These are phyloP conservation scores for Chalciporus sp. DNA, from an alignment of 1,284 basidiomycete genomes.

Conservation along the genomic window DNA sequence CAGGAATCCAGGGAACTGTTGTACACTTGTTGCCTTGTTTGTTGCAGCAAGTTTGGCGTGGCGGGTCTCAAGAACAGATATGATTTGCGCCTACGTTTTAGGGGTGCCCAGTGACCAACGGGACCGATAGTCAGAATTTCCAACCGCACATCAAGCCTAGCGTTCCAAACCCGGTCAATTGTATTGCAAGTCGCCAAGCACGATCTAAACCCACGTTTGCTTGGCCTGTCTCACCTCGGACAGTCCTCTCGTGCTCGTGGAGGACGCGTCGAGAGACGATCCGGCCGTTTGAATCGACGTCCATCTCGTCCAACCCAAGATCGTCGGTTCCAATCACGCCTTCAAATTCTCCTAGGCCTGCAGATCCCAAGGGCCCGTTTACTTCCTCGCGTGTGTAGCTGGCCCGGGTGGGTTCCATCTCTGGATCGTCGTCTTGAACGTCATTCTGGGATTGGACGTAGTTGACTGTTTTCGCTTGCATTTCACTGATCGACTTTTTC, in stretches of 20 bases:
- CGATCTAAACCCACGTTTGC: constrained; percentile 17
- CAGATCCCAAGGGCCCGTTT: constrained; percentile 42
- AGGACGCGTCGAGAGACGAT: constrained; percentile 19
- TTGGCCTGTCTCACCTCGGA: constrained; percentile 11
- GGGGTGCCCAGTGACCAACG: background rate
- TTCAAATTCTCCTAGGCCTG: constrained; percentile 36
- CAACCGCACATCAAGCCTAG: constrained; percentile 8
- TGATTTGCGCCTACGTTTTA: background rate
- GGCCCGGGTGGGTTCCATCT: constrained; percentile 38
- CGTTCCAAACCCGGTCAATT: background rate
- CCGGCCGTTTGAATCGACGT: constrained; percentile 30
- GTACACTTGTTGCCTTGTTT: no score
- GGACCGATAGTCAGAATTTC: constrained; percentile 11
- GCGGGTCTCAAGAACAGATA: no score
- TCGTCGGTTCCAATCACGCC: constrained; percentile 34
- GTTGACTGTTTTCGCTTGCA: constrained; percentile 43
- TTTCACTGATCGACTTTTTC: constrained; percentile 23
- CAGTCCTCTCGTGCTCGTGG: constrained; percentile 5
- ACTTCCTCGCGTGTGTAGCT: constrained; percentile 45
- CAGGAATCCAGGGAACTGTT: no score
- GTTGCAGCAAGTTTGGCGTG: no score
- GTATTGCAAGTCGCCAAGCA: background rate
- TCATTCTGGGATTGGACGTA: constrained; percentile 40
- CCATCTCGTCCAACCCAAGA: constrained; percentile 27
- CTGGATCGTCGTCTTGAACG: constrained; percentile 37